Conservation (phyloP, 1,284 basidiomycete genomes). For the Irpex sp. region DNA sequence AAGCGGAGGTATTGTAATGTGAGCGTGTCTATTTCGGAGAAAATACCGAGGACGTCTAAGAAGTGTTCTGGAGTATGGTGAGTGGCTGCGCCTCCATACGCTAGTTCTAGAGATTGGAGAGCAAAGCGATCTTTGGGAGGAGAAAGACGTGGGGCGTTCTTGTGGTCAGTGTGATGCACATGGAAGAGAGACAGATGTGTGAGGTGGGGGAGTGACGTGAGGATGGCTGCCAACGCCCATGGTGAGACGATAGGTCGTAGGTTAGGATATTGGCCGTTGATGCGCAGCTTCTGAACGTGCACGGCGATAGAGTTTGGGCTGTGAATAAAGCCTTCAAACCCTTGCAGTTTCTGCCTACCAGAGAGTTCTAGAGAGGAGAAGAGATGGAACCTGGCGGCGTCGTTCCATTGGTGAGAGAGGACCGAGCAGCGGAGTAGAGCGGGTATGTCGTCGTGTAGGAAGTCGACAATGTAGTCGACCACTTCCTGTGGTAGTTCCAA, state of each 20-base stretch:
- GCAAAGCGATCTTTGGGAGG: not conserved
- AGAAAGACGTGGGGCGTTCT: not conserved
- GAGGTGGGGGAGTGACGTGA: not conserved
- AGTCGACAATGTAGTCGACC: constrained; percentile 16
- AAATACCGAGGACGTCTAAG: constrained; percentile 3
- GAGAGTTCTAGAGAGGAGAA: constrained; percentile 3
- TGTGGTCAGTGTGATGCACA: not conserved
- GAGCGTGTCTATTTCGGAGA: not conserved
- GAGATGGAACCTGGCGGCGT: constrained; percentile 12
- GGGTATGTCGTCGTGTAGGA: constrained; percentile 13
- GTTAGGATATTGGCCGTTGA: not conserved
- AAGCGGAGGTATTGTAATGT: constrained; percentile 1
- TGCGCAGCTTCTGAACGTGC: not conserved
- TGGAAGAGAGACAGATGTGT: not conserved
- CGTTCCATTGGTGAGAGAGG: constrained; percentile 10
- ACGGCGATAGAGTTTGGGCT: not conserved
- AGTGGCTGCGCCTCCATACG: not conserved
- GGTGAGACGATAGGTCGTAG: not conserved
- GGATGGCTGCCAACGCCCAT: not conserved
- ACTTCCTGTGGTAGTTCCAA: constrained; percentile 10
- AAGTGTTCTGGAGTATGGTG: not conserved
- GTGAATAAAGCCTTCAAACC: not conserved
- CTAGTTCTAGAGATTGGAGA: not conserved
- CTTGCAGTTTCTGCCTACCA: not conserved
- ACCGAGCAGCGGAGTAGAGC: constrained; percentile 12